These are phyloP conservation scores for Calcarisporium arbuscula DNA, from an alignment of 2,329 filamentous ascomycete genomes.

Conservation along the genomic window DNA sequence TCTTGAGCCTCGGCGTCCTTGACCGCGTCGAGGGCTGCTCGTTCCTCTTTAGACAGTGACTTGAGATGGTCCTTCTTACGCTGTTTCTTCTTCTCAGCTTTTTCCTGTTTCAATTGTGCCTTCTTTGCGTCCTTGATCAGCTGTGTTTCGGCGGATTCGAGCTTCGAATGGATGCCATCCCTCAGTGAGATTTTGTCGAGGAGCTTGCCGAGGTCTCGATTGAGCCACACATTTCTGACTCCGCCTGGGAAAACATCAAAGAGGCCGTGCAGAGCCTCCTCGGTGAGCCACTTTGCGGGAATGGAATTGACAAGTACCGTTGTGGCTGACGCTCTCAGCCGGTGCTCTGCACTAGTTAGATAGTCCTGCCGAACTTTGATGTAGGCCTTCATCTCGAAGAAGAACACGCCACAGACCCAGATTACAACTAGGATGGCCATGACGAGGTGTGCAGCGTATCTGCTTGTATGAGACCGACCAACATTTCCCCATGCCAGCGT, in stretches of 20 bases:
- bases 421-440: constrained; percentile 71
- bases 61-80: constrained; percentile 47
- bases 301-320: constrained; percentile 92
- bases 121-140: constrained; percentile 76
- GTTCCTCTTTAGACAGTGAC: constrained; percentile 45
- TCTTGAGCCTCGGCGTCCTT: constrained; percentile 44
- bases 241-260: constrained; percentile 97
- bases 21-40: constrained; percentile 35
- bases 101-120: constrained; percentile 63
- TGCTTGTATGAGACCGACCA: constrained; percentile 52
- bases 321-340: constrained; percentile 86
- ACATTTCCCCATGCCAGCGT: constrained; percentile 85
- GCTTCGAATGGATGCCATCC: constrained; percentile 59
- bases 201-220: constrained; percentile 77
- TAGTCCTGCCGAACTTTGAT: constrained; percentile 92
- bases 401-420: constrained; percentile 85
- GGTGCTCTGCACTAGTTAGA: constrained; percentile 89
- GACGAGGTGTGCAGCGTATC: constrained; percentile 80
- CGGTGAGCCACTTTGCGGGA: constrained; percentile 81
- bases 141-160: constrained; percentile 80
- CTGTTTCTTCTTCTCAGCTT: constrained; percentile 57
- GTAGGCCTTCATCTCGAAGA: constrained; percentile 78
- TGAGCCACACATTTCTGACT: constrained; percentile 94
- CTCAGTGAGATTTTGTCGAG: constrained; percentile 77
- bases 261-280: constrained; percentile 72